Evolutionary conservation across 2,329 filamentous ascomycete species (phyloP), one percentile per base, ranked within the genome.

Genomic region (Beauveria varroae): DNA sequence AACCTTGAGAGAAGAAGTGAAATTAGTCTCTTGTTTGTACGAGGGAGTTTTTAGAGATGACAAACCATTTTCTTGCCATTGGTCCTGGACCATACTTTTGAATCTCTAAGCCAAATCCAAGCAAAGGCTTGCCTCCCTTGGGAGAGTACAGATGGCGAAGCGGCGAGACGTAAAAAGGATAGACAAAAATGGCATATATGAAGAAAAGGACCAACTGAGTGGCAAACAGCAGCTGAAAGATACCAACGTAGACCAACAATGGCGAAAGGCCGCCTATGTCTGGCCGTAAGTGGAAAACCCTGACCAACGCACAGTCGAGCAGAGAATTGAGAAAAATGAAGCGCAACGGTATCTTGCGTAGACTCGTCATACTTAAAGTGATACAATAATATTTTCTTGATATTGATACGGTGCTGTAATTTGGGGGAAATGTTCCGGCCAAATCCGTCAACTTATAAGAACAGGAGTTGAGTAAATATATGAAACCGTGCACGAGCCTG

Each of bases 31-130:
- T 22, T 28, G 50, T 43, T 12, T 24, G 41, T 51, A 56, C 1
- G 55, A 22, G 24, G n/a, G 5, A 14, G 5, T n/a, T 16, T 12
- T 37, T 26, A 20, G 43, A 41, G 14, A 30, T 34, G 14, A 73
- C 85, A 74, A 73, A 92, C 90, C 91, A 95, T 79, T 95, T 93
- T 34, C 91, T 50, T 68, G 57, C 47, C 57, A 60, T 53, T 18
- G n/a, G 37, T 2, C 57, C 57, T 5, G 57, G 57, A 18, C 57
- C 57, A 34, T 26, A 1, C 7, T 28, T 24, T 4, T n/a, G 34
- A 7, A 60, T 3, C 1, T 60, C 57, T 20, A 24, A 18, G 16
- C 57, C 57, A 60, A 26, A n/a, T 4, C 57, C 57, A 24, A 53
- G 20, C 7, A 60, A 9, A 6, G 57, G 57, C 6, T 24, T 12